A percentile compares a stretch with the other conserved stretches of the same genome.
phyloP scores from a whole-genome alignment of 208 protist species.

The Acanthamoeba lenticulata region DNA sequence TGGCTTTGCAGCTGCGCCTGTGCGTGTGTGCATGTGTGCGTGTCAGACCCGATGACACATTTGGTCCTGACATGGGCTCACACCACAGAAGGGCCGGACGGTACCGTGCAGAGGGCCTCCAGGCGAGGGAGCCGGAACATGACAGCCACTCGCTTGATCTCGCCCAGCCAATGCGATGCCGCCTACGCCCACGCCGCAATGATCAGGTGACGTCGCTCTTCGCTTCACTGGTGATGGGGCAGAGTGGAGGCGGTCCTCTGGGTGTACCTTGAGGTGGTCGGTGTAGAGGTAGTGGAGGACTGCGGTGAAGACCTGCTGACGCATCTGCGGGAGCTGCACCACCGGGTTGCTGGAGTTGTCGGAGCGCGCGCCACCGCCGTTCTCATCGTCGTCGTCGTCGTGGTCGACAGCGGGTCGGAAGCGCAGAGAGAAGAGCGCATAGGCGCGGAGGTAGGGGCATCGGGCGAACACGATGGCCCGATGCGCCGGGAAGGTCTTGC shows the following conservation, averaged over 20 bases:
- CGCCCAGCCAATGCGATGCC: not conserved
- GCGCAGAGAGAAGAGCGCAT: not conserved
- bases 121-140: slow-evolving; percentile 1
- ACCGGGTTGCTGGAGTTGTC: not conserved
- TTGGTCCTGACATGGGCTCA: too few relatives aligned
- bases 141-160: slow-evolving; percentile 11
- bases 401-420: too few relatives aligned
- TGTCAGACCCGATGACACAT: not conserved
- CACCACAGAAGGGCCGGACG: not conserved
- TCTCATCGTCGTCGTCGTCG: too few relatives aligned
- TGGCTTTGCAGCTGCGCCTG: slow-evolving; percentile 11
- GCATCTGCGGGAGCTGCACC: not conserved
- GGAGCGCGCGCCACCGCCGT: not conserved
- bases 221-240: not conserved
- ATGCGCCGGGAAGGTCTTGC: slow-evolving; percentile 3
- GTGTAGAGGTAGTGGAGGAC: slow-evolving; percentile 66
- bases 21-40: not conserved
- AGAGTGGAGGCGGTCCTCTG: not conserved
- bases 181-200: not conserved
- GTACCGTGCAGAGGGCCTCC: not conserved
- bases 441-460: not conserved
- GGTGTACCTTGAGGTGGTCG: slow-evolving; percentile 64
- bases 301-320: slow-evolving; percentile 59
- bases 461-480: slow-evolving; percentile 45
- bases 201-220: not conserved